Evolutionary conservation across 2,329 filamentous ascomycete species (phyloP), one percentile per base, ranked within the genome.

Genomic region (Epichloe amarillans): DNA sequence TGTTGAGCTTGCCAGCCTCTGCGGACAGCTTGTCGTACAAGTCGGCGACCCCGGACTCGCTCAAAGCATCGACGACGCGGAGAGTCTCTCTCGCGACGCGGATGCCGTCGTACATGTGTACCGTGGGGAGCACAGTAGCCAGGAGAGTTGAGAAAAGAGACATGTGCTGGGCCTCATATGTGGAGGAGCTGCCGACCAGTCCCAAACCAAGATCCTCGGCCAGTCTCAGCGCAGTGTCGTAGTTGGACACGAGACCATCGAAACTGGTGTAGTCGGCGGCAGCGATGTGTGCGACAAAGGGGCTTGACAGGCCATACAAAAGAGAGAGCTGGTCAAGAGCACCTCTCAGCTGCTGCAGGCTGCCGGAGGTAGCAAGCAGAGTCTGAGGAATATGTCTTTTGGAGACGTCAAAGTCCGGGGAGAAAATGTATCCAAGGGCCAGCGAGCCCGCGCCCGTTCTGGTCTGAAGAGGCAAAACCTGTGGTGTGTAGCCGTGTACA

Each of bases 361-460:
- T 91, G 44, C 87, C 82, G 0, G 89, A 90, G 3, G 89, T 88
- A 10, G 89, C 91, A 56, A 98, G 71, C 56, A 98, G 82, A 15
- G 88, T 83, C 75, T 98, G 93, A 3, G 93, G 91, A 52, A 96
- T 83, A 64, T 93, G 83, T 58, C 90, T 83, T 93, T 93, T 96
- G 72, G 79, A 82, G 61, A 95, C 69, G 66, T 97, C 90, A 62
- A 95, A 96, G 70, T 98, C 93, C 62, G 88, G 88, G 54, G 90
- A 96, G 76, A 97, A 98, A 66, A 97, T 87, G 71, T 98, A 98
- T 52, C 93, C 93, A 46, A 98, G 78, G 21, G 93, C 89, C 63
- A 97, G 86, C 57, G 86, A 83, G 51, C 91, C 93, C 49, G 93
- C 93, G 53, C 93, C 93, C 51, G 85, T 80, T 50, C 93, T 80